These are phyloP conservation scores for Eragrostis nindensis DNA, from an alignment of 176 grass and related monocot genomes.

Conservation along the genomic window DNA sequence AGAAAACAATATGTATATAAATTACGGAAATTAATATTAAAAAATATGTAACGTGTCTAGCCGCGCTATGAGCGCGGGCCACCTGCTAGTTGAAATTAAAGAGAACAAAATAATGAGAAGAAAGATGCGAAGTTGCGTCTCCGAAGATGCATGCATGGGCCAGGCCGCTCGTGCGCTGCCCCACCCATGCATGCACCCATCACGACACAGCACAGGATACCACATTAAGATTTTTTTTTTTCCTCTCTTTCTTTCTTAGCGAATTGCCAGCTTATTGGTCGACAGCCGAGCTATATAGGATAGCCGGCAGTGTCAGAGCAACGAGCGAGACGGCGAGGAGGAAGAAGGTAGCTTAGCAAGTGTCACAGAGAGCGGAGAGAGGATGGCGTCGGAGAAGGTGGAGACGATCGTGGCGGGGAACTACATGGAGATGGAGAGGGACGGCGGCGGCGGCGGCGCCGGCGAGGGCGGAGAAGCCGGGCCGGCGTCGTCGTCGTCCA, in stretches of 20 bases:
- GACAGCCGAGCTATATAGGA: slow-evolving; percentile 27
- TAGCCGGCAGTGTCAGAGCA: not conserved
- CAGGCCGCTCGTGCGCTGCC: slow-evolving; percentile 78
- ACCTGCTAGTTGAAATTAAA: too few species aligned
- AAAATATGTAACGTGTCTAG: too few species aligned
- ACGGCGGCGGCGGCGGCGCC: slow-evolving; percentile 4
- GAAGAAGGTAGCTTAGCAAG: not conserved
- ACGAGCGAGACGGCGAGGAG: not conserved
- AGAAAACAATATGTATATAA: too few species aligned
- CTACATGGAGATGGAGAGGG: slow-evolving; percentile 92
- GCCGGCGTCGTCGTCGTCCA: slow-evolving; percentile 6
- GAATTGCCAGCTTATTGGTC: too few species aligned
- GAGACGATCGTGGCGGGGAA: slow-evolving; percentile 96
- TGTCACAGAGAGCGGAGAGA: too few species aligned
- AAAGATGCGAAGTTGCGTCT: slow-evolving; percentile 16
- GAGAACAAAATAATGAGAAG: not conserved
- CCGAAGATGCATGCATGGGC: slow-evolving; percentile 45
- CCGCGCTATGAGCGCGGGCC: too few species aligned
- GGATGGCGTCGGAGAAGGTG: slow-evolving; percentile 91
- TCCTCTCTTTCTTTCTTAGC: slow-evolving; percentile 24
- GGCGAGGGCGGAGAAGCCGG: not conserved
- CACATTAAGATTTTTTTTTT: not conserved
- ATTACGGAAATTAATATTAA: too few species aligned
- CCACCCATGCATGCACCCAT: slow-evolving; percentile 52
- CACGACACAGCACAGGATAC: slow-evolving; percentile 6